Conservation (phyloP, 345 rosid genomes). For the Rhodamnia rubescens region DNA sequence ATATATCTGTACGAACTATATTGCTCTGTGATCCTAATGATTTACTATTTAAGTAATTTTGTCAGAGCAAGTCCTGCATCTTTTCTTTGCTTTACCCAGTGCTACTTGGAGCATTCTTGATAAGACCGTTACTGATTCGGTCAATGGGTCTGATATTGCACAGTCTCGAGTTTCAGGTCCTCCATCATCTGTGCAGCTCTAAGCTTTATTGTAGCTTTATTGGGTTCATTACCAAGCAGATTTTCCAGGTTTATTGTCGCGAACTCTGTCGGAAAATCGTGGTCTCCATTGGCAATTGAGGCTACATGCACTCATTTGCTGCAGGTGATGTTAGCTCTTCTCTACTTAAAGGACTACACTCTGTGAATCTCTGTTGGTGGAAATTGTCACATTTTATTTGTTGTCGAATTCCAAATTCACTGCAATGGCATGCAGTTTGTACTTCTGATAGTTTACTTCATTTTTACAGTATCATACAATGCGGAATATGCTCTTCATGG, state of each 20-base stretch:
- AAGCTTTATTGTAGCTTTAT: slow-evolving; percentile 33
- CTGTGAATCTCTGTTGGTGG: background rate
- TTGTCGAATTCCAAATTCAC: background rate
- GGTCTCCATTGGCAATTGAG: slow-evolving; percentile 58
- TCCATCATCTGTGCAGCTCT: slow-evolving; percentile 29
- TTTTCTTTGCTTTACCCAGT: background rate
- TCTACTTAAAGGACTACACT: background rate
- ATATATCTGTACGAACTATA: background rate
- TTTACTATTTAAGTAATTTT: background rate
- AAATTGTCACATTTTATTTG: background rate
- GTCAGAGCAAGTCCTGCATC: background rate
- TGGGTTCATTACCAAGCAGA: slow-evolving; percentile 48
- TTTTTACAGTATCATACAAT: slow-evolving; percentile 62
- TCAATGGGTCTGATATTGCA: background rate
- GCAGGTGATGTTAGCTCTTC: slow-evolving; percentile 30
- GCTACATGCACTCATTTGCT: slow-evolving; percentile 61
- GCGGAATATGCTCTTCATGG: slow-evolving; percentile 65
- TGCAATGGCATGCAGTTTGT: background rate
- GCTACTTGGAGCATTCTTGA: background rate
- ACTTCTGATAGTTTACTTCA: background rate
- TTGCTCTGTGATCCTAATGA: background rate
- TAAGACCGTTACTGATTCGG: background rate
- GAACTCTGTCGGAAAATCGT: slow-evolving; percentile 41
- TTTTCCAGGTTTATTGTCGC: slow-evolving; percentile 31
- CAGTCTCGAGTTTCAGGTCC: slow-evolving; percentile 45